Evolutionary conservation across 331 rosid genomes (phyloP), one percentile per base, ranked within the genome.

Genomic region (Erythrophleum ivorense): DNA sequence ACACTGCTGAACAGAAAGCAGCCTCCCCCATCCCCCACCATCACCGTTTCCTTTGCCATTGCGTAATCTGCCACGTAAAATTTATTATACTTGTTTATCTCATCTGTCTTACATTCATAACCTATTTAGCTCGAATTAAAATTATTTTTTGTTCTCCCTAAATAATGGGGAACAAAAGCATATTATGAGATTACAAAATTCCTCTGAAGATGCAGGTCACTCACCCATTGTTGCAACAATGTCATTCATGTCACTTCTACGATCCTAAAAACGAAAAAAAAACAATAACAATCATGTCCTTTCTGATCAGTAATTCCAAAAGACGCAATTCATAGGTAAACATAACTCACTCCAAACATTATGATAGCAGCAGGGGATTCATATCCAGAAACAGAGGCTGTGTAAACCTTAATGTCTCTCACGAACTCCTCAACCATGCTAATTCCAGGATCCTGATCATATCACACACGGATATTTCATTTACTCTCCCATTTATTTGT

Each of bases 291-390:
- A 18, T 15, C 34, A n/a, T 66, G 49, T 40, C 52, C 38, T 66
- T 66, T 9, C 0, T 38, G 0, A 62, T 34, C 11, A 34, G 19
- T 63, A 6, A 33, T 41, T 63, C 45, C 45, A 34, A 40, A 38
- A 38, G 7, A 16, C 7, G 14, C 53, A n/a, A n/a, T 40, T 40
- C 52, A 41, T n/a, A 15, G 16, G 36, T 1, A 10, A 43, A 68
- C 11, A 70, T 12, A 45, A 45, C 75, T 83, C 67, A 90, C 94
- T 76, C 94, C 92, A 85, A 90, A 87, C 80, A 87, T 63, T 38
- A 87, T 78, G 77, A 90, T 80, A 57, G 88, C 91, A 57, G 75
- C 21, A 0, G 90, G 92, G 58, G 82, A 68, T 12, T 81, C 75
- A 46, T 34, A 58, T 55, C 63, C 87, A 11, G 92, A 87, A 80